phyloP scores from a whole-genome alignment of 768 basidiomycete species.

The Candolleomyces aberdarensis region DNA sequence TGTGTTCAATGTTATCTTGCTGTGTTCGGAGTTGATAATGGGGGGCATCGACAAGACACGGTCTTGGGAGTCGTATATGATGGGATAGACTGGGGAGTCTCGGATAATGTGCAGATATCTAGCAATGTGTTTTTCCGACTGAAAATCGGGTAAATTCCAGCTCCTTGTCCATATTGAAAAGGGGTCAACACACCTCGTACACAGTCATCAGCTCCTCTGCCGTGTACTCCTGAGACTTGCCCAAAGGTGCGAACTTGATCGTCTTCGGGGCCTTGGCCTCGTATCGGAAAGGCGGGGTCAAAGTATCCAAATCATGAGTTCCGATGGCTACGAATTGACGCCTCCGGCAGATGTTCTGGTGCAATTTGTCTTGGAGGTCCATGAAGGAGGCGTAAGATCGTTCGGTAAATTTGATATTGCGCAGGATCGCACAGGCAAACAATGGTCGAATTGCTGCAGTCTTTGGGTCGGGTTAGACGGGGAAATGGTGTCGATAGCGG shows the following conservation, averaged over 20 bases:
- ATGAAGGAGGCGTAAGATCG: constrained; percentile 95
- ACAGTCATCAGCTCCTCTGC: constrained; percentile 90
- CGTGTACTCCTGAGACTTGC: constrained; percentile 73
- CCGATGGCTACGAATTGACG: constrained; percentile 94
- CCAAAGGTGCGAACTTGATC: constrained; percentile 89
- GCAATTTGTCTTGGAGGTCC: constrained; percentile 98
- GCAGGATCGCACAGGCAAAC: constrained; percentile 88
- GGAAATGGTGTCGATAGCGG: neutral
- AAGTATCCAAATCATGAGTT: constrained; percentile 93
- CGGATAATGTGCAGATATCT: constrained; percentile 91
- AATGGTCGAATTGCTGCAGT: constrained; percentile 81
- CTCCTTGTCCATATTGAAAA: neutral
- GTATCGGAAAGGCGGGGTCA: constrained; percentile 85
- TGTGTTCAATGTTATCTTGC: constrained; percentile 94
- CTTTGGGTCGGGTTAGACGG: constrained; percentile 31
- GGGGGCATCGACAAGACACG: constrained; percentile 95
- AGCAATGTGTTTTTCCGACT: constrained; percentile 91
- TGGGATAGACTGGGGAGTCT: constrained; percentile 93
- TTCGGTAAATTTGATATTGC: constrained; percentile 85
- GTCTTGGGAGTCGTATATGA: constrained; percentile 91
- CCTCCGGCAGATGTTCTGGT: constrained; percentile 90
- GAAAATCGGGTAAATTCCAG: constrained; percentile 1
- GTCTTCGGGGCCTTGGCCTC: constrained; percentile 77
- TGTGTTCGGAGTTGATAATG: constrained; percentile 96
- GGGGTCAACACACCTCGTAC: constrained; percentile 68